Percentiles rank a stretch among this genome's conserved stretches.
These are phyloP conservation scores for Cercospora beticola DNA, from an alignment of 2,329 filamentous ascomycete species.

Conservation along the genomic window DNA sequence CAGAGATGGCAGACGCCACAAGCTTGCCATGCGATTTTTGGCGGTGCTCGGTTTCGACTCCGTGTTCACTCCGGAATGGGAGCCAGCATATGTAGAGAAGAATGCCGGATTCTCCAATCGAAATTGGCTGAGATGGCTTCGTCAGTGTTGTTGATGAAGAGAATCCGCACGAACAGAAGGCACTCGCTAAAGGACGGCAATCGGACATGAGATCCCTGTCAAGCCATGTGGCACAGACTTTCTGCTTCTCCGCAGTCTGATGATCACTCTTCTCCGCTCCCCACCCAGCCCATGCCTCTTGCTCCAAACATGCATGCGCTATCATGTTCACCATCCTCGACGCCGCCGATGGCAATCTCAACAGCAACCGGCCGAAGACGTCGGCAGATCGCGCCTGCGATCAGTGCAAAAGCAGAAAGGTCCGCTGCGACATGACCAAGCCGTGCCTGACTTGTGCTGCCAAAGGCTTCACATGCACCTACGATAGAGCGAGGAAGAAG, in stretches of 20 bases:
- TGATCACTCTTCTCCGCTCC: not conserved
- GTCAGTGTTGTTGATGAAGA: not conserved
- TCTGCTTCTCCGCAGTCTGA: slow-evolving; percentile 4
- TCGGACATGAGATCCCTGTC: not conserved
- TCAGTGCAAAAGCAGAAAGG: slow-evolving; percentile 45
- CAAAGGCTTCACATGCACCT: slow-evolving; percentile 45
- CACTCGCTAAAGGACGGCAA: not conserved
- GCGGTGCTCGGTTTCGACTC: no score
- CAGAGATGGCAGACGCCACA: no score
- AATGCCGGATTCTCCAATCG: not conserved
- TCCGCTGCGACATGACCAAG: slow-evolving; percentile 40
- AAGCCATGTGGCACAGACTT: not conserved
- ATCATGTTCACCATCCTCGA: slow-evolving; percentile 31
- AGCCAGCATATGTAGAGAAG: not conserved
- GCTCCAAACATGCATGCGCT: slow-evolving; percentile 4
- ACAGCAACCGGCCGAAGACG: slow-evolving; percentile 22
- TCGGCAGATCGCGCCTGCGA: slow-evolving; percentile 41
- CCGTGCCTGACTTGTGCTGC: slow-evolving; percentile 36
- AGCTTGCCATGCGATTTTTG: no score
- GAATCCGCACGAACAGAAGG: not conserved
- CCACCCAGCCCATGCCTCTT: not conserved
- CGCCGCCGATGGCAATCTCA: slow-evolving; percentile 20
- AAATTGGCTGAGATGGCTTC: not conserved
- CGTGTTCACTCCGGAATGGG: no score
- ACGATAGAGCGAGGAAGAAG: slow-evolving; percentile 45